Evolutionary conservation across 202 grass and related monocot genomes (phyloP).

Genomic region (Panicum virgatum): DNA sequence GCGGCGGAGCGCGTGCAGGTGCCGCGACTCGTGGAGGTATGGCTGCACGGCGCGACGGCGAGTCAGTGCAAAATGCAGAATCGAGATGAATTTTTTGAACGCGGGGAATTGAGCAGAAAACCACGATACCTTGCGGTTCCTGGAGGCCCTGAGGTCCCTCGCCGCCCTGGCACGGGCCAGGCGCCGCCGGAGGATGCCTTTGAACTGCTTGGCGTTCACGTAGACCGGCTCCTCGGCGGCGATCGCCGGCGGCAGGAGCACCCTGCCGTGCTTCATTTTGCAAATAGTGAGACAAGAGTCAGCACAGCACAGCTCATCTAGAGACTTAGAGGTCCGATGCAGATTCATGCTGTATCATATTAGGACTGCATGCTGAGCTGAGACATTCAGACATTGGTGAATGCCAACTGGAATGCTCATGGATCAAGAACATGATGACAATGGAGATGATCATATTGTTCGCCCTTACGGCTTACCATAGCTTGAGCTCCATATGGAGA

Average conservation of each 20-base stretch:
- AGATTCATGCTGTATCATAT: neutral
- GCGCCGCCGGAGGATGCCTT: constrained; percentile 73
- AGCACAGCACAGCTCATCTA: neutral
- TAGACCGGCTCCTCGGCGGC: constrained; percentile 45
- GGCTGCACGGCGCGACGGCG: constrained; percentile 49
- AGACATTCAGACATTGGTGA: neutral
- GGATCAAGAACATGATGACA: neutral
- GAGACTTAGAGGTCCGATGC: neutral
- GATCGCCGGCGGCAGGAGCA: constrained; percentile 51
- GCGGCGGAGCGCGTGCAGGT: constrained; percentile 74
- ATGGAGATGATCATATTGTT: no score
- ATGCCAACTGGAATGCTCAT: neutral
- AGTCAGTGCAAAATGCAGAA: neutral
- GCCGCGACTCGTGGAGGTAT: constrained; percentile 79
- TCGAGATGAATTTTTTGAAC: neutral
- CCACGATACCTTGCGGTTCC: constrained; percentile 45
- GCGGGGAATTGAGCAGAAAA: neutral
- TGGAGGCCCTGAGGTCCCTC: constrained; percentile 38
- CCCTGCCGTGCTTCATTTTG: constrained; percentile 36
- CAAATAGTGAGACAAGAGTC: neutral
- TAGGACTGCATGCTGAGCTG: neutral
- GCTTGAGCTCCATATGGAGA: constrained; percentile 37
- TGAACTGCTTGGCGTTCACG: constrained; percentile 75
- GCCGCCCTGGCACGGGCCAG: constrained; percentile 57
- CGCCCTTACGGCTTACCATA: constrained; percentile 42